These are phyloP conservation scores for Cryptosporidium meleagridis DNA, from an alignment of 169 alveolate species.

Conservation along the genomic window DNA sequence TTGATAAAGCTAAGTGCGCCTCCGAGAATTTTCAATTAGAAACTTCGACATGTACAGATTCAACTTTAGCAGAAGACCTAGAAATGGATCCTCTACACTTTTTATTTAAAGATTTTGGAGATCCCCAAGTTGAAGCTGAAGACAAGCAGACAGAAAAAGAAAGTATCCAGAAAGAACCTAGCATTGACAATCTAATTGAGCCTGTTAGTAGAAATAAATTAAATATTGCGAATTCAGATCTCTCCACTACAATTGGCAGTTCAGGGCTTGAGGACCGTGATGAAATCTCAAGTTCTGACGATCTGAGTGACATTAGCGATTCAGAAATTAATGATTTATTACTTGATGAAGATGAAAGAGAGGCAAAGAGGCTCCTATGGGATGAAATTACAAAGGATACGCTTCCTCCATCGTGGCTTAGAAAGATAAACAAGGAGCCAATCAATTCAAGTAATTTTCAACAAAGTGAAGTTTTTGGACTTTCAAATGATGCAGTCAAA, in stretches of 20 bases:
- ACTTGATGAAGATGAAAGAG: constrained; percentile 84
- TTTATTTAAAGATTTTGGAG: constrained; percentile 40
- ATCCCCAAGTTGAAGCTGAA: neutral
- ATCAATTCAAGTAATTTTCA: neutral
- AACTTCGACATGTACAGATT: neutral
- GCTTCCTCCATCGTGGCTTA: constrained; percentile 84
- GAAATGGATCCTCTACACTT: constrained; percentile 61
- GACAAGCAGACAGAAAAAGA: neutral
- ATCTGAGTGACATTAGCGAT: constrained; percentile 78
- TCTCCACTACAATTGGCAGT: constrained; percentile 15
- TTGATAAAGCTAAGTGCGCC: constrained; percentile 73
- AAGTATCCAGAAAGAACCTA: neutral
- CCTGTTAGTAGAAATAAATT: neutral
- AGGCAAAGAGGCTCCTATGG: constrained; percentile 85
- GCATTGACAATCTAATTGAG: neutral
- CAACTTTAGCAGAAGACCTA: constrained; percentile 41
- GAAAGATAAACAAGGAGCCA: constrained; percentile 58
- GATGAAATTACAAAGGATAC: constrained; percentile 87
- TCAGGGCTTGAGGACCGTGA: constrained; percentile 11
- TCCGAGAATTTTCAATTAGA: neutral
- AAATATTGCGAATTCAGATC: neutral
- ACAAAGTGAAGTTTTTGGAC: neutral
- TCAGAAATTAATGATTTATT: constrained; percentile 82
- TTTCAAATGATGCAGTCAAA: neutral
- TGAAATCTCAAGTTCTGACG: constrained; percentile 34